Base-by-base conservation (phyloP, 2,329 filamentous ascomycete genomes). In the Epichloe brachyelytri region DNA sequence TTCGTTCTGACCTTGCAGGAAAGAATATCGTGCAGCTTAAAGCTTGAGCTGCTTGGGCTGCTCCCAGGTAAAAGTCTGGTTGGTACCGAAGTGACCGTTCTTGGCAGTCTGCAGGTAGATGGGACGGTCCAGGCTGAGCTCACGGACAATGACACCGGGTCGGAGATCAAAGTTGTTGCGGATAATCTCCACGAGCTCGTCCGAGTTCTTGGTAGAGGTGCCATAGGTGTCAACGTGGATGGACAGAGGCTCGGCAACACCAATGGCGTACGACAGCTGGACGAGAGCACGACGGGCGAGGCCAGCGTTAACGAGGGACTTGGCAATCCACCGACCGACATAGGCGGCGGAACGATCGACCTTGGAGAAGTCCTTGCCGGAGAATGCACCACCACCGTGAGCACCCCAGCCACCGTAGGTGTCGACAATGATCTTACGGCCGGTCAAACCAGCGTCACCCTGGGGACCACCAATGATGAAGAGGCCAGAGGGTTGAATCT, bases 331-430 rank as follows among this genome's bases (percentile, higher is more conserved):
- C 70, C 93, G 89, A 62, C 81, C 90, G 62, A 97, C 83, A 77
- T 98, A 98, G 66, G 93, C 93, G 60, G 93, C 93, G 50, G 93
- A 97, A 64, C 93, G 88, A 71, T 98, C 93, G 74, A 98, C 93
- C 83, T 98, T 98, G 81, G 89, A 96, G 83, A 96, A 98, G 73
- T 98, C 93, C 85, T 98, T 98, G 67, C 93, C 93, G 65, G 93
- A 97, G 86, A 98, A 98, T 72, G 93, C 93, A 85, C 93, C 93
- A 79, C 93, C 93, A 80, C 93, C 93, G 80, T 98, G 93, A 63
- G 93, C 93, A 77, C 93, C 93, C 93, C 93, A 97, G 66, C 93
- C 93, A 78, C 93, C 93, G 77, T 98, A 98, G 71, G 93, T 97
- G 77, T 98, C 93, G 70, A 98, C 93, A 60, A 96, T 84, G 82